Base-by-base conservation (phyloP, 2,329 filamentous ascomycete species). In the Phyllosticta citriasiana region DNA sequence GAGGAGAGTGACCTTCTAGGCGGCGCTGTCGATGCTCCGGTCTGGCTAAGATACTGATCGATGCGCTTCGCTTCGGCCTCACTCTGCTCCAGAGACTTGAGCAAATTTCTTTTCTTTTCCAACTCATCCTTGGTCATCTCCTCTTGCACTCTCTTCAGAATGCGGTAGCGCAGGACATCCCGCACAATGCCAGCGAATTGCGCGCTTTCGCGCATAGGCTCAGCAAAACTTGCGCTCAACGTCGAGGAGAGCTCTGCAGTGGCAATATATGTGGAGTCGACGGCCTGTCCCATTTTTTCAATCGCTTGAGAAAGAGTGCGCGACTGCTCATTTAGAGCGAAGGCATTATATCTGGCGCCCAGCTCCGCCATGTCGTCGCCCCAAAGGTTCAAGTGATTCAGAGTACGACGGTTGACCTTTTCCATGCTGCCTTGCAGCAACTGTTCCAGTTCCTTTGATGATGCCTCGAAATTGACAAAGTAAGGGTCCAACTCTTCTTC, bases 41-140 rank as follows among this genome's bases (percentile, higher is more conserved):
- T 88, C 26, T 59, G 53, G 55, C 27, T 89, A 57, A 99, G 82
- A 71, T 97, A 97, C 66, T 96, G 89, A 69, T 97, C 93, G 63
- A 99, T 94, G 55, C 95, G 86, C 70, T 89, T 89, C 0, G 94
- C 92, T 76, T 99, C 94, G 5, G 88, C 83, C 74, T 99, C 94
- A 70, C 93, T 97, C 62, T 86, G 85, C 77, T 99, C 94, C n/a
- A 99, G 78, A 55, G 92, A 88, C 53, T 96, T 90, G 14, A 99
- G 80, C 12, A 94, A 80, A 2, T 82, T 78, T 68, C 83, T 85
- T 78, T 97, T 97, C 80, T 93, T 96, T 60, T 87, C 83, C 10
- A 99, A 80, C 68, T 99, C 92, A 63, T 99, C 94, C 53, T 88
- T 87, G 1, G 94, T 97, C 86, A 97, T 93, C 71, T 99, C 94